Conservation (phyloP, 371 early-diverging fungal species). For the Sporodiniella umbellata region DNA sequence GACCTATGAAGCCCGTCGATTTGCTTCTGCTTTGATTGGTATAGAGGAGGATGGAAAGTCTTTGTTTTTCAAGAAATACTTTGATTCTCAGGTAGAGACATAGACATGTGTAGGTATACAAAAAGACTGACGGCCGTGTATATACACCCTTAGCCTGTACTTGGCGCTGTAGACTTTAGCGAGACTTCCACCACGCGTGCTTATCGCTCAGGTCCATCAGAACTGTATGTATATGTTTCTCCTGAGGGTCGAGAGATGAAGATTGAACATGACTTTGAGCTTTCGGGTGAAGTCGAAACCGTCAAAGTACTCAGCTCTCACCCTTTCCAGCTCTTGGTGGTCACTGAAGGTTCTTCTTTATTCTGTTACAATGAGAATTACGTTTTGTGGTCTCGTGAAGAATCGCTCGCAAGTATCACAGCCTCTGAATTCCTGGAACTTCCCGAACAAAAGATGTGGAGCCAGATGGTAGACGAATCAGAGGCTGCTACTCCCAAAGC, state of each 20-base stretch:
- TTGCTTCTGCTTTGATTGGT: slow-evolving; percentile 16
- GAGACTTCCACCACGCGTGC: slow-evolving; percentile 8
- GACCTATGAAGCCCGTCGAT: background rate
- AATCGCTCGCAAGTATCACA: slow-evolving; percentile 68
- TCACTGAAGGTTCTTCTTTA: slow-evolving; percentile 55
- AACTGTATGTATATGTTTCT: slow-evolving; percentile 8
- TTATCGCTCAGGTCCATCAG: slow-evolving; percentile 3
- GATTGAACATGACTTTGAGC: slow-evolving; percentile 34
- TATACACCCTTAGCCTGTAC: slow-evolving; percentile 16
- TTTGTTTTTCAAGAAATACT: slow-evolving; percentile 13
- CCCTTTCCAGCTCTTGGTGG: slow-evolving; percentile 39
- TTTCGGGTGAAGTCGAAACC: slow-evolving; percentile 38
- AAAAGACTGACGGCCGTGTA: too few species aligned
- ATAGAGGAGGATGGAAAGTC: slow-evolving; percentile 13
- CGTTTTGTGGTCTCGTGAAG: slow-evolving; percentile 78
- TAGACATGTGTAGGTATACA: background rate
- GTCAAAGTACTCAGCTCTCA: slow-evolving; percentile 15
- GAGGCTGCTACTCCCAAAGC: slow-evolving; percentile 39
- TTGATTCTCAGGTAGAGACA: slow-evolving; percentile 22
- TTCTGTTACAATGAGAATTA: slow-evolving; percentile 47
- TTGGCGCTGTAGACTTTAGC: slow-evolving; percentile 20
- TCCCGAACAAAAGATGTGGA: slow-evolving; percentile 72
- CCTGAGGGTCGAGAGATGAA: slow-evolving; percentile 11
- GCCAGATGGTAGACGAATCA: slow-evolving; percentile 78
- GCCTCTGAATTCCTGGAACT: slow-evolving; percentile 80